Base-by-base conservation (phyloP, 805 yeast species). In the Scheffersomyces amazonensis region DNA sequence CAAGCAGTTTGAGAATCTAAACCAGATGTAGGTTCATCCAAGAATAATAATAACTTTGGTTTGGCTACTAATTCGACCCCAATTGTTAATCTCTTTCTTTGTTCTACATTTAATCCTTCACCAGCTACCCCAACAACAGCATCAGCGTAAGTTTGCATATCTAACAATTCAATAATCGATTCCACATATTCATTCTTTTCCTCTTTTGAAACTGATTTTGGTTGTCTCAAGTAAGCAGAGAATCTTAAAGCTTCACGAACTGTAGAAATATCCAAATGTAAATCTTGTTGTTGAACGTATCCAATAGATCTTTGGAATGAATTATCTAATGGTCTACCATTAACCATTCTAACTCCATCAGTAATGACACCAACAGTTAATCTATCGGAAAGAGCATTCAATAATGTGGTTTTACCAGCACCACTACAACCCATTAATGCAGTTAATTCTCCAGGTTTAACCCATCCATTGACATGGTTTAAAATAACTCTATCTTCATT, bases 371-470 rank as follows among this genome's bases (percentile, higher is more conserved):
- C 99, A 20, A 80, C 73, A 53, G 90, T 91, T 53, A 81, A 76
- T 58, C 90, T 75, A 51, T 80, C 85, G 16, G 87, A 80, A 42
- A 84, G 70, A 46, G 81, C 80, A 58, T 83, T 83, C 49, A 84
- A 68, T 41, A 84, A 64, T 3, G 90, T 84, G 16, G 91, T 84
- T 53, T 84, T 84, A 66, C 91, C 91, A 32, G 91, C 91, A 66
- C 91, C 91, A 24, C 90, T 83, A 36, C 81, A 84, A 53, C 91
- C 91, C 89, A 84, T 83, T 41, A 83, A 68, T 6, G 90, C 91
- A 31, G 89, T 83, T 60, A 83, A 68, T 39, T 84, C 81, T 51
- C 91, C 91, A n/a, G 91, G 91, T 53, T 80, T 80, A 39, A 82
- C 87, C 69, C 80, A 83, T 33, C 91, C 91, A 50, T 58, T 64